A percentile compares a stretch with the other conserved stretches of the same genome.
phyloP scores from a whole-genome alignment of 768 basidiomycete genomes.

The Hericium coralloides region DNA sequence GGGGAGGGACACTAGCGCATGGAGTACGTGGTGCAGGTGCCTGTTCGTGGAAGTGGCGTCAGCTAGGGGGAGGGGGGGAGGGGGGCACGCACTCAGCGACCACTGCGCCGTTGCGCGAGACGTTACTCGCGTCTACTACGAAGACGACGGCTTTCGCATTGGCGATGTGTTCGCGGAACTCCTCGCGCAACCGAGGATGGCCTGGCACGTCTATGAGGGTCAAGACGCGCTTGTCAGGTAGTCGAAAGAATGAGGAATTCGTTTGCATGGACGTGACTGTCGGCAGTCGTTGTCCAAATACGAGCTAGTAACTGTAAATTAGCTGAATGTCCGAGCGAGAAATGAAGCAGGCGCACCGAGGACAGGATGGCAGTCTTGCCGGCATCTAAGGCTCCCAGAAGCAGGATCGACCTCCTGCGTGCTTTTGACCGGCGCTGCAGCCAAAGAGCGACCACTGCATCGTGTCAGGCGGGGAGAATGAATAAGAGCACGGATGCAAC shows the following conservation, averaged over 20 bases:
- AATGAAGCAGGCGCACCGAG: constrained; percentile 36
- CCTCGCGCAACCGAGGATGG: constrained; percentile 72
- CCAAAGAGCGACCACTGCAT: constrained; percentile 35
- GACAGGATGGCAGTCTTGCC: constrained; percentile 79
- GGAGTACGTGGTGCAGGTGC: constrained; percentile 64
- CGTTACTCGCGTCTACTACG: constrained; percentile 70
- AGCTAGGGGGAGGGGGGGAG: not conserved
- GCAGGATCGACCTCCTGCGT: constrained; percentile 52
- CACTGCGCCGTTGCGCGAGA: constrained; percentile 64
- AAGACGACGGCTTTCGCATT: constrained; percentile 64
- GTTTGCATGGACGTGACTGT: constrained; percentile 75
- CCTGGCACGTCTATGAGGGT: constrained; percentile 72
- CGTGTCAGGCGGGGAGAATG: too few species aligned
- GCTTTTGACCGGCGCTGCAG: constrained; percentile 34
- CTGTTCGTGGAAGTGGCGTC: constrained; percentile 27
- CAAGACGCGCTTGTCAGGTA: constrained; percentile 38
- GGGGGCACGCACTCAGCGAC: constrained; percentile 67
- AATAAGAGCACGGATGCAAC: too few species aligned
- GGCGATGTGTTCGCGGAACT: constrained; percentile 57
- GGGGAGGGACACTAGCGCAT: constrained; percentile 62
- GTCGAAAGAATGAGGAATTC: constrained; percentile 42
- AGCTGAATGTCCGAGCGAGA: constrained; percentile 4
- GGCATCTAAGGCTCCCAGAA: constrained; percentile 68
- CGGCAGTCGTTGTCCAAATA: constrained; percentile 51
- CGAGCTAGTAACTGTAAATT: constrained; percentile 36